A percentile compares a stretch with the other conserved stretches of the same genome.
Conservation (phyloP, 1,284 basidiomycete species). For the Fistulina hepatica region DNA sequence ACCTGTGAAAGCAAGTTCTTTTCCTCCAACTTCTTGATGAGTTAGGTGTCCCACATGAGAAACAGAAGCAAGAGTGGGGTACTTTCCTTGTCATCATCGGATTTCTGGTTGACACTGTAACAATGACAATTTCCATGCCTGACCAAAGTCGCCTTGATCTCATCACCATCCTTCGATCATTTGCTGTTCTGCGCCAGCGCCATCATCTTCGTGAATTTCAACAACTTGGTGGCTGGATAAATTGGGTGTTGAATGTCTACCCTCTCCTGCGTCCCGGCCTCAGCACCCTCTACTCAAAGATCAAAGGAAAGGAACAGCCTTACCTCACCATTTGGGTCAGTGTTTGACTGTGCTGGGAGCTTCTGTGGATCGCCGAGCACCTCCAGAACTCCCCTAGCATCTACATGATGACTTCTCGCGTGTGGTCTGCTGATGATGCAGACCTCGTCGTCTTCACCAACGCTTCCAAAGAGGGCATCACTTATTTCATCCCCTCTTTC, state of each 20-base stretch:
- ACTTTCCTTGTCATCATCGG: slow-evolving; percentile 25
- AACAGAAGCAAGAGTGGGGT: slow-evolving; percentile 28
- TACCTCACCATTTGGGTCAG: slow-evolving; percentile 19
- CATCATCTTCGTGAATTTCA: slow-evolving; percentile 15
- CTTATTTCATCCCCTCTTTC: not conserved
- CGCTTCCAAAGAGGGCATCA: slow-evolving; percentile 1
- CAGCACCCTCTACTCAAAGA: slow-evolving; percentile 10
- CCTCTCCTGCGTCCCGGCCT: slow-evolving; percentile 21
- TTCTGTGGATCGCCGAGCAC: slow-evolving; percentile 24
- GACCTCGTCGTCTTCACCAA: slow-evolving; percentile 15
- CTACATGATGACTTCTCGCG: slow-evolving; percentile 17
- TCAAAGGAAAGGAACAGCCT: slow-evolving; percentile 1
- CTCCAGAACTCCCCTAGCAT: slow-evolving; percentile 19
- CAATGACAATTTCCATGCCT: slow-evolving; percentile 22
- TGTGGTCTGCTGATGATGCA: slow-evolving; percentile 19
- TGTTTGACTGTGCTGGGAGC: slow-evolving; percentile 14
- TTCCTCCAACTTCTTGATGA: slow-evolving; percentile 30
- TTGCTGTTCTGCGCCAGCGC: slow-evolving; percentile 1
- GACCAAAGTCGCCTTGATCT: slow-evolving; percentile 11
- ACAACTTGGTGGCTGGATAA: slow-evolving; percentile 21
- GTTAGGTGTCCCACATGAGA: slow-evolving; percentile 28
- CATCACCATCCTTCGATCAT: no score
- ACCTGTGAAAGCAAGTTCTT: slow-evolving; percentile 23
- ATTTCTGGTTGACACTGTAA: slow-evolving; percentile 23
- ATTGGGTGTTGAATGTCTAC: slow-evolving; percentile 25